These are phyloP conservation scores for Drechslerella coelobrocha DNA, from an alignment of 2,329 filamentous ascomycete genomes.

Conservation along the genomic window DNA sequence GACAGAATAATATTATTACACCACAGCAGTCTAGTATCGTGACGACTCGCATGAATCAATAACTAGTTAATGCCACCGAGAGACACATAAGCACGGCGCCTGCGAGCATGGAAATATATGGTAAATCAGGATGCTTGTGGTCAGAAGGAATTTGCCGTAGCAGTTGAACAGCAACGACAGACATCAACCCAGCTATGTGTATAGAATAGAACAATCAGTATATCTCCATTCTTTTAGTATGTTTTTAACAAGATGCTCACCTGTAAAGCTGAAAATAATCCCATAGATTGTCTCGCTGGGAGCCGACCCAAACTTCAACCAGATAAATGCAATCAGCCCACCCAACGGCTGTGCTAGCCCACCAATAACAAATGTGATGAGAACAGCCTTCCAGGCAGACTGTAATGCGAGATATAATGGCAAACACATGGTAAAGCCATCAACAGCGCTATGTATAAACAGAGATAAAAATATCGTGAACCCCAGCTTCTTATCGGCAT, in stretches of 20 bases:
- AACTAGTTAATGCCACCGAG: constrained; percentile 41
- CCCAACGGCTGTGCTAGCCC: constrained; percentile 87
- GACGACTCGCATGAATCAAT: too few species aligned
- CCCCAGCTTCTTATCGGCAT: constrained; percentile 86
- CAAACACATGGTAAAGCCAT: constrained; percentile 92
- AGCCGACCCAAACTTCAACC: constrained; percentile 71
- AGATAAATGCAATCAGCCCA: constrained; percentile 80
- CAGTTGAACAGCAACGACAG: constrained; percentile 85
- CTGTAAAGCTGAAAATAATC: constrained; percentile 81
- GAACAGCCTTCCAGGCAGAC: constrained; percentile 79
- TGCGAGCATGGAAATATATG: constrained; percentile 44
- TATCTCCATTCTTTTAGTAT: neutral
- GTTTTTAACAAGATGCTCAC: too few species aligned
- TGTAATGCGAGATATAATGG: constrained; percentile 90
- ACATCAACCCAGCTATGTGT: constrained; percentile 89
- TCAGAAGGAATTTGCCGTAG: constrained; percentile 78
- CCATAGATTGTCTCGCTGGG: constrained; percentile 72
- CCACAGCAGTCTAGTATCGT: too few species aligned
- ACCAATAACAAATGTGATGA: constrained; percentile 82
- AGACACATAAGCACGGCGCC: constrained; percentile 42
- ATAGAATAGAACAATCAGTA: constrained; percentile 1
- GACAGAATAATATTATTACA: too few species aligned
- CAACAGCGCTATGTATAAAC: constrained; percentile 97
- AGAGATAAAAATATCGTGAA: constrained; percentile 93
- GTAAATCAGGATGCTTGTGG: constrained; percentile 45